Conservation (phyloP, 2,329 filamentous ascomycete genomes). For the Hirsutella minnesotensis region DNA sequence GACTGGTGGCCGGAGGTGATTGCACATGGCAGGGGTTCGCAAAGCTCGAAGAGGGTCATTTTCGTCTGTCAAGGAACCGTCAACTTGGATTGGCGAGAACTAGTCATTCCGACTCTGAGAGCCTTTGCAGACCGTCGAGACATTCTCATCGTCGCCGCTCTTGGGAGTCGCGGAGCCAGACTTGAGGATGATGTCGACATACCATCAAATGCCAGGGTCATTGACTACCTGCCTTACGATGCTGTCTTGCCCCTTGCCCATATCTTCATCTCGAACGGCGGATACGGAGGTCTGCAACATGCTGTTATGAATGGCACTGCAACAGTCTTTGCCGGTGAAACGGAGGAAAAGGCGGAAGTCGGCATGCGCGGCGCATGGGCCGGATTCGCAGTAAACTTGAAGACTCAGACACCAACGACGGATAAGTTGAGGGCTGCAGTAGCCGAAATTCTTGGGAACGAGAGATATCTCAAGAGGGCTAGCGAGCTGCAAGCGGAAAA, state of each 20-base stretch:
- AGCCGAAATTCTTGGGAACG: slow-evolving; percentile 16
- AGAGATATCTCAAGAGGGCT: slow-evolving; percentile 17
- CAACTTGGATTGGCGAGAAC: slow-evolving; percentile 22
- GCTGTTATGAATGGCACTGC: slow-evolving; percentile 32
- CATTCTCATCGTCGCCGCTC: slow-evolving; percentile 18
- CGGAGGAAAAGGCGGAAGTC: slow-evolving; percentile 29
- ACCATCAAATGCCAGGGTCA: slow-evolving; percentile 28
- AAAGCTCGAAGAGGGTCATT: slow-evolving; percentile 24
- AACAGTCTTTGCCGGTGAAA: slow-evolving; percentile 30
- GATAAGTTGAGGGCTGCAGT: slow-evolving; percentile 18
- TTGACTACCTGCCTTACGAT: slow-evolving; percentile 38
- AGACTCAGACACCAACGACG: slow-evolving; percentile 18
- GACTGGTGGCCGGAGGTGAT: slow-evolving; percentile 1
- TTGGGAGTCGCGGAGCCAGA: slow-evolving; percentile 13
- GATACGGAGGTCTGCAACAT: slow-evolving; percentile 35
- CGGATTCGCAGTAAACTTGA: slow-evolving; percentile 32
- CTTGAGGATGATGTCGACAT: slow-evolving; percentile 15
- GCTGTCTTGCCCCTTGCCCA: slow-evolving; percentile 29
- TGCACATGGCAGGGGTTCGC: slow-evolving; percentile 11
- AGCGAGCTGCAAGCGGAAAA: slow-evolving; percentile 20
- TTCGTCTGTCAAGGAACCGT: slow-evolving; percentile 36
- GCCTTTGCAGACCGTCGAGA: slow-evolving; percentile 29
- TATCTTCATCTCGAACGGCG: slow-evolving; percentile 35
- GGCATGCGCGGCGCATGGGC: slow-evolving; percentile 27
- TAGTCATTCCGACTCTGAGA: slow-evolving; percentile 31